A percentile compares a stretch with the other conserved stretches of the same genome.
These are phyloP conservation scores for Fomitiporia mediterranea DNA, from an alignment of 1,284 basidiomycete species.

Conservation along the genomic window DNA sequence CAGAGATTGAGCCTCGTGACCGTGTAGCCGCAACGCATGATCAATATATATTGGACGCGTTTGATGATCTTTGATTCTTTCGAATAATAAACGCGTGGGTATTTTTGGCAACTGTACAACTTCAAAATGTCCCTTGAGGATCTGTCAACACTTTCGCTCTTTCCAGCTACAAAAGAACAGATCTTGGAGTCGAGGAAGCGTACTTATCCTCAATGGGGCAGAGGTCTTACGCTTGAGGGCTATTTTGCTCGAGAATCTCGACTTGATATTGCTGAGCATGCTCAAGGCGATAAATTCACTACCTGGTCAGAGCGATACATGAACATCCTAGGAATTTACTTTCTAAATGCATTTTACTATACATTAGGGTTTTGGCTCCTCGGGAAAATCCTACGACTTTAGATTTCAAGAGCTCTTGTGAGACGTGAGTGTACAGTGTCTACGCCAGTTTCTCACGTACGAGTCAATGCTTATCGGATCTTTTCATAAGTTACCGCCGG, in stretches of 20 bases:
- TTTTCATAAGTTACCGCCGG: constrained; percentile 14
- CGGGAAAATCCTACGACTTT: constrained; percentile 34
- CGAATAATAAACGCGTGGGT: too few species aligned
- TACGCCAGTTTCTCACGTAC: background rate
- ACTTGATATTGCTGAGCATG: constrained; percentile 35
- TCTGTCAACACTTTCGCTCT: constrained; percentile 10
- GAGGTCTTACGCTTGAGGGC: constrained; percentile 31
- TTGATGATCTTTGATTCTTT: too few species aligned
- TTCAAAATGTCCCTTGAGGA: constrained; percentile 10
- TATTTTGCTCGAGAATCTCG: constrained; percentile 33
- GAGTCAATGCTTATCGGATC: background rate
- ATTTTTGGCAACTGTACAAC: too few species aligned
- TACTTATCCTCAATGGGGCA: constrained; percentile 34
- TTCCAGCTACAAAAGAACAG: constrained; percentile 32
- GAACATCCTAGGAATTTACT: background rate
- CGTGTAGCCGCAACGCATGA: too few species aligned
- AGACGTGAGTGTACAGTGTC: constrained; percentile 34
- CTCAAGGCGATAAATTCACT: constrained; percentile 31
- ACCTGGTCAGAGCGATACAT: constrained; percentile 33
- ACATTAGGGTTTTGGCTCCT: constrained; percentile 41
- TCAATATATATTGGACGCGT: too few species aligned
- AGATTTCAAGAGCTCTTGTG: constrained; percentile 42
- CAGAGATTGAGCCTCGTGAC: too few species aligned
- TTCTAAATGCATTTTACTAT: background rate
- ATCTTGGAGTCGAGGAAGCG: constrained; percentile 31